phyloP scores from a whole-genome alignment of 2,329 filamentous ascomycete genomes.

The Nothomitra cinnamomea region DNA sequence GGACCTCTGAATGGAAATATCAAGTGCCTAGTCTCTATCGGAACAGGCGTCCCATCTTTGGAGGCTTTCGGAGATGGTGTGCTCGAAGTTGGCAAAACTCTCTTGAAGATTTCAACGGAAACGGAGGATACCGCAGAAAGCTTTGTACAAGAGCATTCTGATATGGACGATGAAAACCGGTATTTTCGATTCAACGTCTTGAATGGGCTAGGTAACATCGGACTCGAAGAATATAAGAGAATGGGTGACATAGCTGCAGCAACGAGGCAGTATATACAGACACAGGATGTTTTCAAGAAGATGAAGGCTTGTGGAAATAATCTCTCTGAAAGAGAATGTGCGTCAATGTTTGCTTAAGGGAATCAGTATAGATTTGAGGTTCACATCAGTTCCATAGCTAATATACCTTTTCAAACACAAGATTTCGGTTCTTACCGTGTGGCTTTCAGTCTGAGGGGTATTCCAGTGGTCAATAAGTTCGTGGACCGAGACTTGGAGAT shows the following conservation, averaged over 20 bases:
- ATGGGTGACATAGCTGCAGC: constrained; percentile 12
- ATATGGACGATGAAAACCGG: constrained; percentile 9
- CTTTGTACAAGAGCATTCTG: background rate
- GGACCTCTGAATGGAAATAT: constrained; percentile 16
- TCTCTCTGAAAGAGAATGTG: constrained; percentile 11
- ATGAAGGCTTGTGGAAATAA: constrained; percentile 11
- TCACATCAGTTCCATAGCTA: background rate
- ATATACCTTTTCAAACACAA: background rate
- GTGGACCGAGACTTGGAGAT: constrained; percentile 9
- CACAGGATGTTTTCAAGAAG: constrained; percentile 14
- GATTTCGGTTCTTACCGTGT: background rate
- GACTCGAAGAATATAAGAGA: constrained; percentile 14
- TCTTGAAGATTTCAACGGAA: constrained; percentile 17
- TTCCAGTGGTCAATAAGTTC: constrained; percentile 10
- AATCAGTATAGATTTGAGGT: no score
- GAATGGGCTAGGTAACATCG: constrained; percentile 16
- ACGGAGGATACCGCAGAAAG: constrained; percentile 17
- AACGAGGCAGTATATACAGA: constrained; percentile 18
- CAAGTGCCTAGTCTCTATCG: constrained; percentile 18
- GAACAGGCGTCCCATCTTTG: constrained; percentile 14
- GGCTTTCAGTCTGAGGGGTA: constrained; percentile 8
- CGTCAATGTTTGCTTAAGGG: constrained; percentile 9
- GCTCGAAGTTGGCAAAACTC: constrained; percentile 13
- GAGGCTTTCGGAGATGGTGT: constrained; percentile 4
- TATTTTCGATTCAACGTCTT: constrained; percentile 21